Base-by-base conservation (phyloP, 1,284 basidiomycete species). In the Leccinum fallax region DNA sequence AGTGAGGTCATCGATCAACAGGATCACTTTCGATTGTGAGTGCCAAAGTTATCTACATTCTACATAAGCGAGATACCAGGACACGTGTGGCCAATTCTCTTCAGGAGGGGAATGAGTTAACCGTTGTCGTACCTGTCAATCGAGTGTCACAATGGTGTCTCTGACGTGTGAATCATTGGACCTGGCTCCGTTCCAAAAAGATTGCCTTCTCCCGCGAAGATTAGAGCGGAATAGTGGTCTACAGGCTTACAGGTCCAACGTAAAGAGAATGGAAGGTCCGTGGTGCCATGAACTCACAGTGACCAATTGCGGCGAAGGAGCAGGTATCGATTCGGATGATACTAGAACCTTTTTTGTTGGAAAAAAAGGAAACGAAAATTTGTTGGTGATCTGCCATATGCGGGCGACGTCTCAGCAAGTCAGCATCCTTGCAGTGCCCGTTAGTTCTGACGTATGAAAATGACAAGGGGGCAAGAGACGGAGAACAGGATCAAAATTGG, bases 151-250 rank as follows among this genome's bases (percentile, higher is more conserved):
- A 48, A 48, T 48, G 48, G 21, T 49, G 13, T 32, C 32, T 62
- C 58, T 58, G 60, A 54, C 62, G 62, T 67, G 62, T 67, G 65
- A 74, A 70, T 57, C 38, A 38, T 15, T 38, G 58, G 57, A 70
- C 63, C 62, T 53, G 49, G 54, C 28, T 43, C 48, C 53, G 5
- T 38, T 36, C 28, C 8, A 58, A 59, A 40, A 13, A 48, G 30
- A 21, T 55, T 21, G 19, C 51, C 72, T 76, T 73, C 74, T 73
- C 74, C 71, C 74, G 71, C 73, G 73, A 73, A 64, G 63, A 71
- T 73, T 63, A 51, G 28, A 13, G 11, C n/a, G 19, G 30, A 30
- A n/a, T 61, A 58, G 43, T 57, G 58, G 54, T 53, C 36, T 46
- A 55, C 9, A 55, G 21, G 21, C 21, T 9, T 55, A 3, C 9